Conservation (phyloP, 495 filamentous ascomycete genomes). For the Podospora pseudoanserina region DNA sequence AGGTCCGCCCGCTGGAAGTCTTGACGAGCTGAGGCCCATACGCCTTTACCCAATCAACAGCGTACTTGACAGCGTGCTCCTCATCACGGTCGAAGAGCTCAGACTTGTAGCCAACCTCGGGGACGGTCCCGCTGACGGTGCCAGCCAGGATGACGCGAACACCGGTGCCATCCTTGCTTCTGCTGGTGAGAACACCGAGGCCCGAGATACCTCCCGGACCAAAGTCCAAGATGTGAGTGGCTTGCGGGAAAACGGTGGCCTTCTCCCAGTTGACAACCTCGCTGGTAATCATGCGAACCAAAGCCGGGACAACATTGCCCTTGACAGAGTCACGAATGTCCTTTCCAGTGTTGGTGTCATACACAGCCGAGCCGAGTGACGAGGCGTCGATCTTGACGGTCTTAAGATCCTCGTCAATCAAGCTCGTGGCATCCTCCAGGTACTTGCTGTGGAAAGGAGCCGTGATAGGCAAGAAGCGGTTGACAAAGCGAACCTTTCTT, state of each 20-base stretch:
- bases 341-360: conserved; percentile 77
- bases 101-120: conserved; percentile 92
- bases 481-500: conserved; percentile 92
- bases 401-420: conserved; percentile 82
- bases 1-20: conserved; percentile 80
- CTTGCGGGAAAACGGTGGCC: conserved; percentile 80
- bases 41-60: conserved; percentile 97
- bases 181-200: conserved; percentile 92
- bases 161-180: conserved; percentile 96
- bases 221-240: conserved; percentile 94
- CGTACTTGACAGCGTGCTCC: conserved; percentile 87
- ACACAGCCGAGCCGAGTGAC: conserved; percentile 76
- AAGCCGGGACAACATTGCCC: conserved; percentile 68
- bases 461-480: conserved; percentile 95
- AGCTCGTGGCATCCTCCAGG: conserved; percentile 69
- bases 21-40: conserved; percentile 83
- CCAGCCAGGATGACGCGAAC: conserved; percentile 93
- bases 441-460: conserved; percentile 98
- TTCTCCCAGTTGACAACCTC: conserved; percentile 93
- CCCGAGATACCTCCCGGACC: conserved; percentile 95
- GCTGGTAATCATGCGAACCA: conserved; percentile 89
- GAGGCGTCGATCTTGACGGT: conserved; percentile 67
- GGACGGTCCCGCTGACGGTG: conserved; percentile 80
- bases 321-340: conserved; percentile 64
- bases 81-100: conserved; percentile 96